Percentiles rank a stretch among this genome's conserved stretches.
These are phyloP conservation scores for Cryptosporidium meleagridis DNA, from an alignment of 169 alveolate species.

Conservation along the genomic window DNA sequence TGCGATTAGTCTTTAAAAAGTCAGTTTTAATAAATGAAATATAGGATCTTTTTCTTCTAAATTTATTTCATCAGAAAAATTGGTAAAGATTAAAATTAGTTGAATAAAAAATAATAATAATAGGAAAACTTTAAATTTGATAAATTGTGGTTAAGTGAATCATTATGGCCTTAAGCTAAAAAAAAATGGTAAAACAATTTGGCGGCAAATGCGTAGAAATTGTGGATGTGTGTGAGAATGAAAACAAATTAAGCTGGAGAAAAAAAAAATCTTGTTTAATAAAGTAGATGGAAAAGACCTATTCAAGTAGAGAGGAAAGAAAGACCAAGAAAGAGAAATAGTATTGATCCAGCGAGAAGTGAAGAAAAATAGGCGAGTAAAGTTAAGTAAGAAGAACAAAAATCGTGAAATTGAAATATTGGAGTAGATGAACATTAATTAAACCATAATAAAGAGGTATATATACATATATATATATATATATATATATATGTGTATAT, in stretches of 20 bases:
- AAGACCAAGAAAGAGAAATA: background rate
- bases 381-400: background rate
- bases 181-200: background rate
- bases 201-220: conserved; percentile 22
- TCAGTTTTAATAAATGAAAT: background rate
- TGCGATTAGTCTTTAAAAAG: background rate
- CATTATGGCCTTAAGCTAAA: background rate
- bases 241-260: background rate
- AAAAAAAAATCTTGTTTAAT: too few relatives aligned
- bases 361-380: background rate
- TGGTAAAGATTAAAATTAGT: background rate
- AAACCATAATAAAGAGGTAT: conserved; percentile 13
- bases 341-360: background rate
- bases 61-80: background rate
- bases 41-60: background rate
- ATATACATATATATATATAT: background rate
- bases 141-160: background rate
- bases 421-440: conserved; percentile 1
- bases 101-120: too few relatives aligned
- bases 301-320: background rate
- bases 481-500: background rate
- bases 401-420: background rate
- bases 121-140: too few relatives aligned
- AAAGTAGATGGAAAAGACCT: background rate
- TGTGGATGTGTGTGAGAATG: conserved; percentile 13